Evolutionary conservation across 1,139 yeast species (phyloP).

Genomic region (Casaregolazyma lundiana): DNA sequence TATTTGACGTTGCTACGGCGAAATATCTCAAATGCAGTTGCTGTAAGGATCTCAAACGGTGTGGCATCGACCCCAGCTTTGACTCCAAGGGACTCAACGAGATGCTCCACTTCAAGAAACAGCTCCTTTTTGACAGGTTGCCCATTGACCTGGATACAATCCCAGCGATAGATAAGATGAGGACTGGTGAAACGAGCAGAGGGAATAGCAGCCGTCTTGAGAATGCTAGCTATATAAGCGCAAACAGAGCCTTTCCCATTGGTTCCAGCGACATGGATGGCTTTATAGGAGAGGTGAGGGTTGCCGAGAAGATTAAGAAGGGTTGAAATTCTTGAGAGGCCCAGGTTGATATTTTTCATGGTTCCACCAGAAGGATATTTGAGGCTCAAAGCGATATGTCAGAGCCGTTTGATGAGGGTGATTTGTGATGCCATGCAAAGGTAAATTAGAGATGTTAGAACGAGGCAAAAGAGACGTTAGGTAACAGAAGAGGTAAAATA

Average conservation of each 20-base stretch:
- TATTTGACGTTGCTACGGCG: slow-evolving; percentile 53
- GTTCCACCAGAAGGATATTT: no score
- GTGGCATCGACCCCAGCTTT: slow-evolving; percentile 55
- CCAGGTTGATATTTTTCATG: slow-evolving; percentile 58
- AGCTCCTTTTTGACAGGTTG: slow-evolving; percentile 45
- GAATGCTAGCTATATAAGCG: slow-evolving; percentile 64
- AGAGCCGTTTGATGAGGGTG: no score
- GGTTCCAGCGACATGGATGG: slow-evolving; percentile 87
- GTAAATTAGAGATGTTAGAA: no score
- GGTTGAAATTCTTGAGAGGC: slow-evolving; percentile 54
- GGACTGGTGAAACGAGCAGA: slow-evolving; percentile 88
- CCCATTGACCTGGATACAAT: slow-evolving; percentile 66
- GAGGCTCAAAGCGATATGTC: no score
- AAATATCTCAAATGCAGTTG: slow-evolving; percentile 76
- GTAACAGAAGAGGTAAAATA: no score
- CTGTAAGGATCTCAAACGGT: slow-evolving; percentile 81
- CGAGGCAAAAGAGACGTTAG: no score
- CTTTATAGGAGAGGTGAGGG: slow-evolving; percentile 60
- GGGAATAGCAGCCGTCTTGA: slow-evolving; percentile 44
- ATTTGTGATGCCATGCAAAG: no score
- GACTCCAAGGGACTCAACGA: slow-evolving; percentile 32
- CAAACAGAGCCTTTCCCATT: slow-evolving; percentile 93
- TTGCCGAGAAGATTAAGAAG: slow-evolving; percentile 60
- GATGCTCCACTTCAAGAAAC: slow-evolving; percentile 44
- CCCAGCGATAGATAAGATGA: slow-evolving; percentile 67